phyloP scores from a whole-genome alignment of 2,329 filamentous ascomycete species.

The Diaporthe eres region DNA sequence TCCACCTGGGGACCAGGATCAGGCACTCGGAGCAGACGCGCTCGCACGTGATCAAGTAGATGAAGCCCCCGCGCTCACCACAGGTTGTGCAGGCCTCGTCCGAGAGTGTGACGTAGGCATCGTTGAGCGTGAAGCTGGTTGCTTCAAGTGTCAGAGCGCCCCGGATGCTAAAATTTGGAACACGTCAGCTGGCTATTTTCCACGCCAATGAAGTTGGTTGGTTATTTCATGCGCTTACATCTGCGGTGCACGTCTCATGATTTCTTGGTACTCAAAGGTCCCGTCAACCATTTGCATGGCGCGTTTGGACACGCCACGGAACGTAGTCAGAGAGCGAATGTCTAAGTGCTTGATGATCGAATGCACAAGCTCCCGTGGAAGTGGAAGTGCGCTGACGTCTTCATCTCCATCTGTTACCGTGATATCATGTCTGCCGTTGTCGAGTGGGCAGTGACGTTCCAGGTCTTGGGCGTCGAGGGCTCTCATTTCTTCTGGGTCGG shows the following conservation, averaged over 20 bases:
- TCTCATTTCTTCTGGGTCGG: neutral
- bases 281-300: neutral
- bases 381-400: neutral
- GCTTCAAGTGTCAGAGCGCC: neutral
- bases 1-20: neutral
- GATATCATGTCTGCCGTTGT: conserved; percentile 4
- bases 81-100: neutral
- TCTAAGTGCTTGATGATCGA: neutral
- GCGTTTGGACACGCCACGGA: neutral
- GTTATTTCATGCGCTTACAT: neutral
- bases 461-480: neutral
- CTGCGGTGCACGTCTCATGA: neutral
- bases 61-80: neutral
- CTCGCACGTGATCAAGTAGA: conserved; percentile 1
- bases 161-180: neutral
- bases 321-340: neutral
- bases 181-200: neutral
- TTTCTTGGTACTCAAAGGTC: neutral
- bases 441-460: neutral
- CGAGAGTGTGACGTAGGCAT: neutral
- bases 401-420: neutral
- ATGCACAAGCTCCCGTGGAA: neutral
- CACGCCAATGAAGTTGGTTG: too few species aligned
- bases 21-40: neutral
- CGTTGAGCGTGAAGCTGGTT: neutral